Evolutionary conservation across 257 asterid genomes (phyloP).

Genomic region (Ilex asprella): DNA sequence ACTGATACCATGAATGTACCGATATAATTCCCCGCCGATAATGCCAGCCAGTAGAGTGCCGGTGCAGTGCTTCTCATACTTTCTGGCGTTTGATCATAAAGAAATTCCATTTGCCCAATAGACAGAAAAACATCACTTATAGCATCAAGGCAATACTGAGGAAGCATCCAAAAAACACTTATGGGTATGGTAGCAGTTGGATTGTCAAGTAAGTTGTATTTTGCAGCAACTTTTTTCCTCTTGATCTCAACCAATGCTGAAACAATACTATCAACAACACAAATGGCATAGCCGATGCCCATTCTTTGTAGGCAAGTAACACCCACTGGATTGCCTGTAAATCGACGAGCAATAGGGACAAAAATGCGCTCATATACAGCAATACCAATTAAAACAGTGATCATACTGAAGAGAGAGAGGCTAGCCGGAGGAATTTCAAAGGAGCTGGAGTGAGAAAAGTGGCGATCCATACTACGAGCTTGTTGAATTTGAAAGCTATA

Average conservation of each 20-base stretch:
- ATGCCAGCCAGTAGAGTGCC: conserved; percentile 57
- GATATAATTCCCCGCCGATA: conserved; percentile 47
- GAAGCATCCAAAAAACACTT: conserved; percentile 64
- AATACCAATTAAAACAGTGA: conserved; percentile 44
- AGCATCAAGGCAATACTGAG: conserved; percentile 68
- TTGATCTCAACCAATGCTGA: no score
- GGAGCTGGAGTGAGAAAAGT: conserved; percentile 37
- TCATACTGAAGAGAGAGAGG: conserved; percentile 55
- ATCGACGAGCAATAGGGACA: conserved; percentile 47
- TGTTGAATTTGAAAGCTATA: conserved; percentile 61
- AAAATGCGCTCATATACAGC: conserved; percentile 59
- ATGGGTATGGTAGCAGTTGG: conserved; percentile 57
- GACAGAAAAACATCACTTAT: conserved; percentile 55
- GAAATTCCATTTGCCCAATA: conserved; percentile 68
- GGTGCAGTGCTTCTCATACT: conserved; percentile 83
- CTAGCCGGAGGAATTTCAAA: conserved; percentile 63
- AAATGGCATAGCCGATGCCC: conserved; percentile 47
- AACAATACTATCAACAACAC: no score
- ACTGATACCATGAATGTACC: conserved; percentile 51
- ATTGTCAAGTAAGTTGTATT: conserved; percentile 37
- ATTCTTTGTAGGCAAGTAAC: conserved; percentile 69
- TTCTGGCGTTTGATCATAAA: conserved; percentile 75
- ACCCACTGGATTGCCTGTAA: conserved; percentile 48
- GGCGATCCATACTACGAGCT: conserved; percentile 67
- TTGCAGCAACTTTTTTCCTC: conserved; percentile 47